phyloP scores from a whole-genome alignment of 2,329 filamentous ascomycete genomes.

The Phialophora verrucosa region DNA sequence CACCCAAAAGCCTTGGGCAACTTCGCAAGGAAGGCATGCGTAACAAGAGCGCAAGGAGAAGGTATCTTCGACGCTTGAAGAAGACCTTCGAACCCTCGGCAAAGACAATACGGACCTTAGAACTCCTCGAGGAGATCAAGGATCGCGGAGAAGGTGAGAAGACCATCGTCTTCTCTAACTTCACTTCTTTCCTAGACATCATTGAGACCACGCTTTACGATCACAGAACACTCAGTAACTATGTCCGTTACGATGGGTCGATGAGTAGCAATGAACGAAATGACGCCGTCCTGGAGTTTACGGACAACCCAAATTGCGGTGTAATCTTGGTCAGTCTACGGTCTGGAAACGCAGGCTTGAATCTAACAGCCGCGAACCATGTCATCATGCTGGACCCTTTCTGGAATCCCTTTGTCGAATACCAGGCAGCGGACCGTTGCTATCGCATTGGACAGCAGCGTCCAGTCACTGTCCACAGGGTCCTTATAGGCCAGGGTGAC shows the following conservation, averaged over 20 bases:
- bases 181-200: constrained; percentile 78
- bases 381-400: constrained; percentile 92
- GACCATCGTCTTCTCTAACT: constrained; percentile 82
- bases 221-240: constrained; percentile 54
- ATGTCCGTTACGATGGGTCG: constrained; percentile 75
- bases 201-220: constrained; percentile 70
- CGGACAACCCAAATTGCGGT: constrained; percentile 63
- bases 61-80: constrained; percentile 71
- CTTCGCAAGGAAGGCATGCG: constrained; percentile 70
- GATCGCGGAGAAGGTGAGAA: constrained; percentile 67
- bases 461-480: constrained; percentile 77
- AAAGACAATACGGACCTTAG: constrained; percentile 73
- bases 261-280: constrained; percentile 72
- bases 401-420: constrained; percentile 84
- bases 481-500: constrained; percentile 66
- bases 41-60: constrained; percentile 68
- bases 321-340: constrained; percentile 81
- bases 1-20: constrained; percentile 60
- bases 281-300: constrained; percentile 70
- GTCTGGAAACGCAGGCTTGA: constrained; percentile 83
- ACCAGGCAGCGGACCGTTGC: constrained; percentile 87
- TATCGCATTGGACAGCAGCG: constrained; percentile 82
- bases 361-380: constrained; percentile 79
- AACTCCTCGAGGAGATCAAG: constrained; percentile 63
- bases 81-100: constrained; percentile 75